Evolutionary conservation across 306 rosid genomes (phyloP).

Genomic region (Dalbergia cultrata): DNA sequence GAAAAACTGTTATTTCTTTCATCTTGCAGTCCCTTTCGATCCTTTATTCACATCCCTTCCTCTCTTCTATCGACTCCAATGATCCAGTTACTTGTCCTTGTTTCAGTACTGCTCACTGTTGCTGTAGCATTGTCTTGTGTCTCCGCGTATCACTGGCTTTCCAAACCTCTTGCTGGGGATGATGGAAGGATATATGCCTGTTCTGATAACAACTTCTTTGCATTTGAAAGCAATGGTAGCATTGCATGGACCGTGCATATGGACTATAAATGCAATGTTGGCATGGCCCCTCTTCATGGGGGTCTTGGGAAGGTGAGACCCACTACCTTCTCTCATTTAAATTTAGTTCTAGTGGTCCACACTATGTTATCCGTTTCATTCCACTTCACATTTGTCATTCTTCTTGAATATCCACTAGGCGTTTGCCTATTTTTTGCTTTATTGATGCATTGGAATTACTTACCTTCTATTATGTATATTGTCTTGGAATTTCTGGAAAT

Average conservation of each 20-base stretch:
- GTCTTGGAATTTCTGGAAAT: no score
- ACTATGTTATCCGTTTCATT: constrained; percentile 1
- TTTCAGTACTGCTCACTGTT: neutral
- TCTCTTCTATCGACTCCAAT: no score
- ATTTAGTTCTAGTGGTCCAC: neutral
- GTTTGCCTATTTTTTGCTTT: neutral
- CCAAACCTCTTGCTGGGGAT: constrained; percentile 65
- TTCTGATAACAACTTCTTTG: constrained; percentile 58
- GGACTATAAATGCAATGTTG: constrained; percentile 60
- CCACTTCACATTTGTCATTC: neutral
- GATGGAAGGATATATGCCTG: constrained; percentile 71
- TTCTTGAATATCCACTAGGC: neutral
- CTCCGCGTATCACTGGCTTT: constrained; percentile 54
- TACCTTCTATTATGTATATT: neutral
- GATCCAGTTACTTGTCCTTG: neutral
- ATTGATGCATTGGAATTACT: neutral
- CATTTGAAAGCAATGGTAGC: constrained; percentile 74
- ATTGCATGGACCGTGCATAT: constrained; percentile 70
- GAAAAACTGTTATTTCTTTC: no score
- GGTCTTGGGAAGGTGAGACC: constrained; percentile 64
- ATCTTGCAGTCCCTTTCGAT: no score
- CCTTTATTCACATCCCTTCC: no score
- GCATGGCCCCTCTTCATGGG: constrained; percentile 64
- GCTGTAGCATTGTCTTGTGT: neutral
- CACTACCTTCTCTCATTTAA: neutral